These are phyloP conservation scores for Lactarius pseudohatsudake DNA, from an alignment of 768 basidiomycete species.

Conservation along the genomic window DNA sequence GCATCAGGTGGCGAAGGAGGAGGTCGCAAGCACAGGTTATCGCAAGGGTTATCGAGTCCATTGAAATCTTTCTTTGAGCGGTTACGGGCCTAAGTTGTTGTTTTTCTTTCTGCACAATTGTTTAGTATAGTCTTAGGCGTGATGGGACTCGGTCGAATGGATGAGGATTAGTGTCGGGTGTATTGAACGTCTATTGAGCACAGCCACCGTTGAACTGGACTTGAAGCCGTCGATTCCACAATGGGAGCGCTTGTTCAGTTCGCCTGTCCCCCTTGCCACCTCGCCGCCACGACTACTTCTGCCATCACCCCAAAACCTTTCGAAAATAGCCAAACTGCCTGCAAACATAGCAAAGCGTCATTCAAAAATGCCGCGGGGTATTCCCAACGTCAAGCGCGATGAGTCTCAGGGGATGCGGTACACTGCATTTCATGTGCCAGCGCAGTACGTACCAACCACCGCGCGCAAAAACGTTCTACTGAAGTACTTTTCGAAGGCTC, in stretches of 20 bases:
- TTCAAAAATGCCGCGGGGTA: constrained; percentile 71
- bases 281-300: neutral
- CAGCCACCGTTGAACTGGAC: neutral
- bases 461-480: neutral
- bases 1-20: constrained; percentile 9
- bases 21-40: constrained; percentile 21
- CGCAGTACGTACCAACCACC: constrained; percentile 37
- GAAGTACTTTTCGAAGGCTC: constrained; percentile 42
- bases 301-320: neutral
- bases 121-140: neutral
- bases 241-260: neutral
- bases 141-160: neutral
- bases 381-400: constrained; percentile 78
- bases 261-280: neutral
- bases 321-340: neutral
- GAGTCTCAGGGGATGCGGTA: constrained; percentile 74
- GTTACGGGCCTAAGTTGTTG: constrained; percentile 14
- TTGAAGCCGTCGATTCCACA: neutral
- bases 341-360: constrained; percentile 7
- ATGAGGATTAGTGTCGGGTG: neutral
- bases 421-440: constrained; percentile 78
- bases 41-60: constrained; percentile 26
- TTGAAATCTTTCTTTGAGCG: constrained; percentile 27
- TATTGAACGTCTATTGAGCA: neutral
- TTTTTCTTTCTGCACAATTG: neutral